Conservation (phyloP, 768 basidiomycete genomes). For the Lanmaoa rubissima region DNA sequence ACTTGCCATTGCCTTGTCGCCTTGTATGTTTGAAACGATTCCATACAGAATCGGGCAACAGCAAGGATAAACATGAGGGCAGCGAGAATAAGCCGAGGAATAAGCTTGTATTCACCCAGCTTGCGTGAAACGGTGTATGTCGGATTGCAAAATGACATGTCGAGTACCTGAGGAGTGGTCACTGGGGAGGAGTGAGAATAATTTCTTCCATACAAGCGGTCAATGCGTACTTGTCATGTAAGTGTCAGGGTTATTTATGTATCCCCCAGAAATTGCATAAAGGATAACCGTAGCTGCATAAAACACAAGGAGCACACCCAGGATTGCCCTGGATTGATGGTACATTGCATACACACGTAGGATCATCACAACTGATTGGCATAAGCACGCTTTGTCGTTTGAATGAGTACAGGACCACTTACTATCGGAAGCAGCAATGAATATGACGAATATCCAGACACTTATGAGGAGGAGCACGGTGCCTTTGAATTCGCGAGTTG, state of each 20-base stretch:
- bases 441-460: conserved; percentile 4
- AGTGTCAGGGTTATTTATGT: conserved; percentile 4
- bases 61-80: conserved; percentile 11
- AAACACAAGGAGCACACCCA: conserved; percentile 14
- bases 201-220: neutral
- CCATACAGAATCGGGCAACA: conserved; percentile 1
- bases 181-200: conserved; percentile 10
- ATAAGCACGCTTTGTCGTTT: neutral
- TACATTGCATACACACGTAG: conserved; percentile 28
- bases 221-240: conserved; percentile 8
- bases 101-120: conserved; percentile 10
- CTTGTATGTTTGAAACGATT: conserved; percentile 11
- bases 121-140: neutral
- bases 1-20: conserved; percentile 4
- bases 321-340: conserved; percentile 8
- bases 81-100: conserved; percentile 14
- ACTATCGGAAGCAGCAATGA: conserved; percentile 20
- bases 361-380: conserved; percentile 22
- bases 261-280: neutral
- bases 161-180: conserved; percentile 2
- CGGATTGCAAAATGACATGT: conserved; percentile 17
- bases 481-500: conserved; percentile 8
- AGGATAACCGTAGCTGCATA: conserved; percentile 8
- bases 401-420: neutral
- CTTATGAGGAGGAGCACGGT: neutral